Evolutionary conservation across 225 moss, liverwort and hornwort genomes (phyloP).

Genomic region (Pleurozium schreberi): DNA sequence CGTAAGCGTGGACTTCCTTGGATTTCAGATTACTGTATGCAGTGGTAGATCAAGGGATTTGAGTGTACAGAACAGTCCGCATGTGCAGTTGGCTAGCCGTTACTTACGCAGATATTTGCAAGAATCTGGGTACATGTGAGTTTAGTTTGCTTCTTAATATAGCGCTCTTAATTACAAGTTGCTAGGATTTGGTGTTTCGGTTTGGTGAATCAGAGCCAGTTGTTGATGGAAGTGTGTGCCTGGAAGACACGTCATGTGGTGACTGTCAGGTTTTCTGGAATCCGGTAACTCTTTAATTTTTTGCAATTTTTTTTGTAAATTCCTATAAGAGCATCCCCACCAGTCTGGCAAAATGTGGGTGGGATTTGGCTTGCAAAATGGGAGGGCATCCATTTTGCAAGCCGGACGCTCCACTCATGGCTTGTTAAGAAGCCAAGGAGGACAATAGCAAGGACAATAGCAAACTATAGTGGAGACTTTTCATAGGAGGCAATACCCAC

Average conservation of each 20-base stretch:
- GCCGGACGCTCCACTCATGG: no score
- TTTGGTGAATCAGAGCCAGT: neutral
- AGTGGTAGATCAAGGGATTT: neutral
- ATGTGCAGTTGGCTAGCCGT: neutral
- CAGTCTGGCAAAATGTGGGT: neutral
- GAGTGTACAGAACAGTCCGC: neutral
- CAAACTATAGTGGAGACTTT: no score
- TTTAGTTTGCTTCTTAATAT: neutral
- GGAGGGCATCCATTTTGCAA: no score
- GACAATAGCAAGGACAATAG: no score
- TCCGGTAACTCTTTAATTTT: no score
- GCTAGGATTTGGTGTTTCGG: no score
- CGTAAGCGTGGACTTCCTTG: neutral
- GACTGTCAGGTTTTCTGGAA: no score
- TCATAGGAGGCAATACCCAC: no score
- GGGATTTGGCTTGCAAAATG: no score
- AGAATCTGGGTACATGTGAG: neutral
- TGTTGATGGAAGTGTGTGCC: neutral
- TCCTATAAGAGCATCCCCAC: no score
- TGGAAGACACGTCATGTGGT: neutral
- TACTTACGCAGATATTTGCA: neutral
- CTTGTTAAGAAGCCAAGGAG: no score
- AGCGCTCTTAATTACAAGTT: neutral
- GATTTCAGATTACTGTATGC: neutral
- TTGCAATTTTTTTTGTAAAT: no score